phyloP scores from a whole-genome alignment of 352 stramenopile species.

The Poterioochromonas sp. region DNA sequence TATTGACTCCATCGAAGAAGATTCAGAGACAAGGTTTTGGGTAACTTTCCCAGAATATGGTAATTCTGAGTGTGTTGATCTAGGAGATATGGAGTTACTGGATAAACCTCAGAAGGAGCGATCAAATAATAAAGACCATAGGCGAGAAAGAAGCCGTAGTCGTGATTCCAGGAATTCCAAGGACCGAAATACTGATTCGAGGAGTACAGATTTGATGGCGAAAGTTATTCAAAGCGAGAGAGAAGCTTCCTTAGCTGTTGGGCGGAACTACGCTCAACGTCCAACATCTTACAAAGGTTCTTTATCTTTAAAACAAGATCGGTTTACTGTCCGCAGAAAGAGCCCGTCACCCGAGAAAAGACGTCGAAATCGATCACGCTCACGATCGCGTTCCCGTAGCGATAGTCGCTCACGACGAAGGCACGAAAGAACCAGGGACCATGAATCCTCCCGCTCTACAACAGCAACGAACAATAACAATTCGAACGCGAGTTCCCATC shows the following conservation, averaged over 20 bases:
- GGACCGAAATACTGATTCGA: background rate
- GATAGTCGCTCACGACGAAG: background rate
- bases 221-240: conserved; percentile 79
- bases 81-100: conserved; percentile 83
- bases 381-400: background rate
- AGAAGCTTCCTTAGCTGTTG: conserved; percentile 70
- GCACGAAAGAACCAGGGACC: background rate
- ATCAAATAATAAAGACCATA: conserved; percentile 18
- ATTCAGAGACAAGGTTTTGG: conserved; percentile 53
- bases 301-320: conserved; percentile 75
- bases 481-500: no score
- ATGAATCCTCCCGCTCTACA: background rate
- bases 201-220: conserved; percentile 62
- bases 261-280: conserved; percentile 74
- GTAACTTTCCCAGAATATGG: conserved; percentile 93
- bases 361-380: background rate
- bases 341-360: conserved; percentile 29
- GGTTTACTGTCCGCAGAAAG: conserved; percentile 54
- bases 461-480: no score
- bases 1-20: conserved; percentile 72
- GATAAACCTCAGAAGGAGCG: conserved; percentile 40
- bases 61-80: conserved; percentile 80
- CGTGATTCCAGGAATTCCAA: conserved; percentile 26
- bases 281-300: conserved; percentile 81
- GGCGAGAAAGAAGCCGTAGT: conserved; percentile 34